Evolutionary conservation across 2,329 filamentous ascomycete species (phyloP).

Genomic region (Calonectria pteridis): DNA sequence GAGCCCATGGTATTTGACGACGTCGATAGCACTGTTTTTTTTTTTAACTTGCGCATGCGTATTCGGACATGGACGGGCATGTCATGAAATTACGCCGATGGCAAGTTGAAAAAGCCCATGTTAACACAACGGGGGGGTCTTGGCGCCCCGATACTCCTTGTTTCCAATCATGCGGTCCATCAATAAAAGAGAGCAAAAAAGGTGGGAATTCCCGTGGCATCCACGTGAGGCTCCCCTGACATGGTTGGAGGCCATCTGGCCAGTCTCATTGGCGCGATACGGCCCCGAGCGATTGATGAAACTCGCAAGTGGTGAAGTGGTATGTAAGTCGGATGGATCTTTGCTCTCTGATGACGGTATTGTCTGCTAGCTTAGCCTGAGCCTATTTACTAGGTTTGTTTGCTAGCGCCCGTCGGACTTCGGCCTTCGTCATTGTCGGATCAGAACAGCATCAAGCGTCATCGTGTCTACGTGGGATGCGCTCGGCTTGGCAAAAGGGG

Average conservation of each 20-base stretch:
- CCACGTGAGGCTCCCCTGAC: slow-evolving; percentile 34
- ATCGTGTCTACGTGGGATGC: slow-evolving; percentile 10
- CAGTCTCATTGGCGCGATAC: slow-evolving; percentile 34
- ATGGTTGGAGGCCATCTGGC: slow-evolving; percentile 32
- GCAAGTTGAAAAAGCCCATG: slow-evolving; percentile 14
- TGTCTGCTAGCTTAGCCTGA: slow-evolving; percentile 9
- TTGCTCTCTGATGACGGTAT: background rate
- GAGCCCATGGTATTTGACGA: background rate
- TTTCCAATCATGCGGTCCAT: slow-evolving; percentile 10
- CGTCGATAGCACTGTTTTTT: slow-evolving; percentile 4
- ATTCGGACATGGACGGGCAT: slow-evolving; percentile 1
- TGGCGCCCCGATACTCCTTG: slow-evolving; percentile 14
- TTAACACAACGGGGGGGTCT: slow-evolving; percentile 13
- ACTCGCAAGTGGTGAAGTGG: slow-evolving; percentile 4
- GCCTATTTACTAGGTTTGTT: slow-evolving; percentile 12
- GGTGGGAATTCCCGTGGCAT: slow-evolving; percentile 4
- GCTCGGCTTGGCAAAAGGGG: background rate
- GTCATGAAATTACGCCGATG: slow-evolving; percentile 7
- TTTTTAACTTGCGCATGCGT: slow-evolving; percentile 14
- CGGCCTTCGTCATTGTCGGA: slow-evolving; percentile 22
- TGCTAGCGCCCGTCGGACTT: slow-evolving; percentile 1
- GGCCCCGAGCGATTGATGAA: slow-evolving; percentile 34
- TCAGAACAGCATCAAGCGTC: slow-evolving; percentile 23
- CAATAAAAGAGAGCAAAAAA: slow-evolving; percentile 1
- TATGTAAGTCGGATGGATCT: slow-evolving; percentile 6